Evolutionary conservation across 495 filamentous ascomycete species (phyloP).

Genomic region (Aspergillus cavernicola): DNA sequence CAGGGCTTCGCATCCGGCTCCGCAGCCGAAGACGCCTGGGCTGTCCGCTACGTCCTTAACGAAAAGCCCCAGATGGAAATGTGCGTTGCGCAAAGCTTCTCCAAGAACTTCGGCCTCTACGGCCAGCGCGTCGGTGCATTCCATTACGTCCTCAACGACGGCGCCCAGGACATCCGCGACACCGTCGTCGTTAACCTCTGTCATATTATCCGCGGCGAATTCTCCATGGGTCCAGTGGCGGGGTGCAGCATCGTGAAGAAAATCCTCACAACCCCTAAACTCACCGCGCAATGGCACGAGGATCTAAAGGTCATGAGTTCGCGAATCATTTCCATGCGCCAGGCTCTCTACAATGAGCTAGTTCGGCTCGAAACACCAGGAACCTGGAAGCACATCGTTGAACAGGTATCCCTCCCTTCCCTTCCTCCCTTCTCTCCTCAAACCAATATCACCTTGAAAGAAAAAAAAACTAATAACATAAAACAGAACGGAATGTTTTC

Average conservation of each 20-base stretch:
- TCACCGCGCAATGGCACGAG: slow-evolving; percentile 45
- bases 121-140: slow-evolving; percentile 49
- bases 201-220: slow-evolving; percentile 45
- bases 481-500: slow-evolving; percentile 53
- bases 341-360: slow-evolving; percentile 43
- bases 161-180: slow-evolving; percentile 30
- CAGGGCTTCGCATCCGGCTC: slow-evolving; percentile 55
- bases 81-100: slow-evolving; percentile 50
- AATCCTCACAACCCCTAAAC: slow-evolving; percentile 36
- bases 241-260: slow-evolving; percentile 50
- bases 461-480: slow-evolving; percentile 9
- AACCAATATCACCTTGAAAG: no score
- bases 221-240: slow-evolving; percentile 46
- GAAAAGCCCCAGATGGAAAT: slow-evolving; percentile 47
- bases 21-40: slow-evolving; percentile 51
- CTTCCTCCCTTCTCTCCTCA: no score
- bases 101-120: slow-evolving; percentile 56
- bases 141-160: slow-evolving; percentile 41
- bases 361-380: slow-evolving; percentile 42
- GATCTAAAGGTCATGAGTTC: slow-evolving; percentile 50
- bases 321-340: slow-evolving; percentile 48
- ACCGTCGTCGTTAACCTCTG: slow-evolving; percentile 41
- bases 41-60: slow-evolving; percentile 51
- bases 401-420: slow-evolving; percentile 31
- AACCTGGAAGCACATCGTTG: slow-evolving; percentile 47